Percentiles rank a stretch among this genome's conserved stretches.
Conservation (phyloP, 1,139 yeast genomes). For the Blastobotrys malaysiensis region DNA sequence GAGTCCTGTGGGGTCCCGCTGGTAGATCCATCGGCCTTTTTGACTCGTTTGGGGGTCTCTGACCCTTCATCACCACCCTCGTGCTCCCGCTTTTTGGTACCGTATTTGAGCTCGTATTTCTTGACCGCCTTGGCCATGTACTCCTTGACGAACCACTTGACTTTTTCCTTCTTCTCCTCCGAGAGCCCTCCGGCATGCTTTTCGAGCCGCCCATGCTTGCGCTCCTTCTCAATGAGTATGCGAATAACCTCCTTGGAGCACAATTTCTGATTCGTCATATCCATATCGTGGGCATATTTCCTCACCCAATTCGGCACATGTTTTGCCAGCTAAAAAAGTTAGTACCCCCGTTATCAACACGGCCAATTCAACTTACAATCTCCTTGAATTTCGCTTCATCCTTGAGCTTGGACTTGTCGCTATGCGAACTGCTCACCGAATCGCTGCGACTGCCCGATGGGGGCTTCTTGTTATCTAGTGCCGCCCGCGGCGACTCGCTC, state of each 20-base stretch:
- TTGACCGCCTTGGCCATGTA: slow-evolving; percentile 73
- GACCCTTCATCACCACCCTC: slow-evolving; percentile 7
- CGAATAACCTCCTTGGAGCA: slow-evolving; percentile 76
- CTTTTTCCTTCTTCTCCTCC: slow-evolving; percentile 59
- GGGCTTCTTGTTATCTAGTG: not conserved
- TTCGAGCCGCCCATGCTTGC: slow-evolving; percentile 21
- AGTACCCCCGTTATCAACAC: too few relatives aligned
- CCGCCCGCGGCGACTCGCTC: not conserved
- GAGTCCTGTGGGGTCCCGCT: too few relatives aligned
- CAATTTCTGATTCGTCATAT: slow-evolving; percentile 66
- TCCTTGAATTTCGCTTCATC: not conserved
- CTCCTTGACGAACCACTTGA: slow-evolving; percentile 54
- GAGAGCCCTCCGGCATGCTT: slow-evolving; percentile 46
- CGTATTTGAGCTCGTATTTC: slow-evolving; percentile 35
- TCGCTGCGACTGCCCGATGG: not conserved
- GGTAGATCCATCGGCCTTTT: not conserved
- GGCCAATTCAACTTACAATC: too few relatives aligned
- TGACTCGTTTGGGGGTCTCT: not conserved
- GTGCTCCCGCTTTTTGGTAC: slow-evolving; percentile 6
- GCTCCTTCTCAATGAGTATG: slow-evolving; percentile 58
- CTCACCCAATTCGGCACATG: slow-evolving; percentile 76
- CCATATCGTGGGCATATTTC: slow-evolving; percentile 59
- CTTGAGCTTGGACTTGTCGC: not conserved
- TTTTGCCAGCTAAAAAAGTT: slow-evolving; percentile 50
- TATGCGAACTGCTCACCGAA: not conserved